These are phyloP conservation scores for Trichoderma sp. DNA, from an alignment of 2,329 filamentous ascomycete species.

Conservation along the genomic window DNA sequence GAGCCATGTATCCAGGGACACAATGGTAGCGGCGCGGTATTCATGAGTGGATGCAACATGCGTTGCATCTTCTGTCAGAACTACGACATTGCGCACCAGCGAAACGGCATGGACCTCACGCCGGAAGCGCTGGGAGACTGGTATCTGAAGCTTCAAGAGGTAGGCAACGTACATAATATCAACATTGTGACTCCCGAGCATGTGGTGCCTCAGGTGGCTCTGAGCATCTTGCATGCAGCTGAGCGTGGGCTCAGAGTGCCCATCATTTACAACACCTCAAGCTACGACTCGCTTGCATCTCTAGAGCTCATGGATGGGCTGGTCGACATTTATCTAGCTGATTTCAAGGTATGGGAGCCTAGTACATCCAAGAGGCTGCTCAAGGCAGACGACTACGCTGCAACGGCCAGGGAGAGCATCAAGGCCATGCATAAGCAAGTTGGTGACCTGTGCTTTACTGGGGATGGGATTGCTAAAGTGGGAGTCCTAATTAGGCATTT, in stretches of 20 bases:
- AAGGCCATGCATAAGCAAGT: constrained; percentile 78
- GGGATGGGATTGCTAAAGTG: constrained; percentile 74
- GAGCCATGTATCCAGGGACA: constrained; percentile 81
- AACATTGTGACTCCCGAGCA: constrained; percentile 86
- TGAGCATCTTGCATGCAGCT: constrained; percentile 70
- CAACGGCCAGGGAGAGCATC: constrained; percentile 71
- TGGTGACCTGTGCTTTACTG: constrained; percentile 77
- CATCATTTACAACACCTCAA: constrained; percentile 81
- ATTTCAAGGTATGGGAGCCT: constrained; percentile 78
- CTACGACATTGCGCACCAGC: constrained; percentile 76
- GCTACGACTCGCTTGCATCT: constrained; percentile 72
- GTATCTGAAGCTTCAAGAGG: constrained; percentile 77
- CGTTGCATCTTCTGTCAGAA: constrained; percentile 79
- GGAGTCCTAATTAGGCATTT: constrained; percentile 75
- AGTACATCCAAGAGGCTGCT: constrained; percentile 66
- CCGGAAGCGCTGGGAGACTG: constrained; percentile 77
- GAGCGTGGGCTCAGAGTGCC: constrained; percentile 68
- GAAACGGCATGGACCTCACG: constrained; percentile 75
- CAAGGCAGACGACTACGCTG: constrained; percentile 74
- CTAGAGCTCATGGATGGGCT: constrained; percentile 72
- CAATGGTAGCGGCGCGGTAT: constrained; percentile 75
- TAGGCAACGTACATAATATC: constrained; percentile 84
- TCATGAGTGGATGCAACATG: constrained; percentile 73
- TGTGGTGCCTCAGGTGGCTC: constrained; percentile 76
- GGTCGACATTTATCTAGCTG: constrained; percentile 82